phyloP scores from a whole-genome alignment of 2,329 filamentous ascomycete genomes.

The Lachnellula willkommii region DNA sequence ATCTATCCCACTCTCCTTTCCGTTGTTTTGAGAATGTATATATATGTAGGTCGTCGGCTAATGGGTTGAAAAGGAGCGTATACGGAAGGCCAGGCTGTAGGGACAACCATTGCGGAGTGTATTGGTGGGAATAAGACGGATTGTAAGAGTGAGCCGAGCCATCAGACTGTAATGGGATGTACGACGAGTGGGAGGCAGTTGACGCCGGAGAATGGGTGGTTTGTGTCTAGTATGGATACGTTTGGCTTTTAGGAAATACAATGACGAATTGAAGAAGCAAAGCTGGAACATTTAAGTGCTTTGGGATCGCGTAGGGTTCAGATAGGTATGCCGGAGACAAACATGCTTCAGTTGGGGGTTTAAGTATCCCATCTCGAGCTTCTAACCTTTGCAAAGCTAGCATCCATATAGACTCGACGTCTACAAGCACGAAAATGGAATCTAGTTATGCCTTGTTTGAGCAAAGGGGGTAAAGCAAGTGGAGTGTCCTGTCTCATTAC shows the following conservation, averaged over 20 bases:
- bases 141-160: slow-evolving; percentile 7
- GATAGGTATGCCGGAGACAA: too few relatives aligned
- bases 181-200: slow-evolving; percentile 7
- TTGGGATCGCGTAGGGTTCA: too few relatives aligned
- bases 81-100: slow-evolving; percentile 50
- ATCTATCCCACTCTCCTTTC: not conserved
- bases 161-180: slow-evolving; percentile 11
- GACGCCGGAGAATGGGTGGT: slow-evolving; percentile 12
- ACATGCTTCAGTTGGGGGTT: too few relatives aligned
- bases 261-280: too few relatives aligned
- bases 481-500: too few relatives aligned
- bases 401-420: too few relatives aligned
- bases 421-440: too few relatives aligned
- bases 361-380: too few relatives aligned
- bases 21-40: not conserved
- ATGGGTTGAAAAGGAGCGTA: slow-evolving; percentile 36
- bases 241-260: slow-evolving; percentile 6
- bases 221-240: slow-evolving; percentile 12
- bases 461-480: too few relatives aligned
- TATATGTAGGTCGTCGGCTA: not conserved
- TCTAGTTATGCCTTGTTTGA: too few relatives aligned
- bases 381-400: too few relatives aligned
- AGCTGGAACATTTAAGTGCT: too few relatives aligned
- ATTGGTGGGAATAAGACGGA: slow-evolving; percentile 24
- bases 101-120: slow-evolving; percentile 38